Conservation (phyloP, 1,284 basidiomycete genomes). For the Sporisorium graminicola region DNA sequence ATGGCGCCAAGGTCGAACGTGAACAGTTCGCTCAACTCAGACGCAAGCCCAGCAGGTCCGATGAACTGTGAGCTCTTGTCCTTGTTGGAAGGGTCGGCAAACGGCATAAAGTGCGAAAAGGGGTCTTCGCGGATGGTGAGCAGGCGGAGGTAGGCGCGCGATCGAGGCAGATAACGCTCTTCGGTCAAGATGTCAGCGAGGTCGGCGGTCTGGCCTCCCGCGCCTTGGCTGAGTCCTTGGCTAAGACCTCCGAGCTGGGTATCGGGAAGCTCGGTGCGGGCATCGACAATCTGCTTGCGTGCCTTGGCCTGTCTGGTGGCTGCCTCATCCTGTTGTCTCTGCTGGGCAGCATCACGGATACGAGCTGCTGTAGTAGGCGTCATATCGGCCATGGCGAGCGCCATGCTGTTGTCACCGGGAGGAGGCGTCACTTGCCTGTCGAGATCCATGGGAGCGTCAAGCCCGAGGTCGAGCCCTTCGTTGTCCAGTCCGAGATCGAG, state of each 20-base stretch:
- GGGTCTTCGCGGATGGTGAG: constrained; percentile 88
- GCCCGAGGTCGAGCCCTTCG: constrained; percentile 34
- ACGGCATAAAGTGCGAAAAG: constrained; percentile 83
- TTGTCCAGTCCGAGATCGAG: constrained; percentile 76
- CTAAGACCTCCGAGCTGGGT: constrained; percentile 43
- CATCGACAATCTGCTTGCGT: constrained; percentile 71
- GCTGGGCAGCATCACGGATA: constrained; percentile 58
- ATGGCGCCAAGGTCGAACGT: constrained; percentile 77
- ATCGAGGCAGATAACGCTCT: constrained; percentile 85
- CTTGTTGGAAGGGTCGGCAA: constrained; percentile 73
- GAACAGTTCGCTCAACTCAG: constrained; percentile 85
- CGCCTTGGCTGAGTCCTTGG: constrained; percentile 72
- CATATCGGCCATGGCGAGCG: constrained; percentile 69
- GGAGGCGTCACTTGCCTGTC: constrained; percentile 43
- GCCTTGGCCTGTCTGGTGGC: constrained; percentile 51
- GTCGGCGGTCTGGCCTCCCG: constrained; percentile 75
- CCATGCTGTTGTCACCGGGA: constrained; percentile 54
- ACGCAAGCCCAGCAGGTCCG: constrained; percentile 82
- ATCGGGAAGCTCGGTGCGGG: constrained; percentile 74
- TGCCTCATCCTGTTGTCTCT: constrained; percentile 50
- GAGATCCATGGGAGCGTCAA: constrained; percentile 41
- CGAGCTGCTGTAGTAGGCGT: constrained; percentile 74
- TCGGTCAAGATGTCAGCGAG: constrained; percentile 78
- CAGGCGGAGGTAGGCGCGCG: constrained; percentile 82
- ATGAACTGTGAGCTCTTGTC: constrained; percentile 76